Evolutionary conservation across 371 early-diverging fungal species (phyloP).

Genomic region (Rhizomucor pusillus): DNA sequence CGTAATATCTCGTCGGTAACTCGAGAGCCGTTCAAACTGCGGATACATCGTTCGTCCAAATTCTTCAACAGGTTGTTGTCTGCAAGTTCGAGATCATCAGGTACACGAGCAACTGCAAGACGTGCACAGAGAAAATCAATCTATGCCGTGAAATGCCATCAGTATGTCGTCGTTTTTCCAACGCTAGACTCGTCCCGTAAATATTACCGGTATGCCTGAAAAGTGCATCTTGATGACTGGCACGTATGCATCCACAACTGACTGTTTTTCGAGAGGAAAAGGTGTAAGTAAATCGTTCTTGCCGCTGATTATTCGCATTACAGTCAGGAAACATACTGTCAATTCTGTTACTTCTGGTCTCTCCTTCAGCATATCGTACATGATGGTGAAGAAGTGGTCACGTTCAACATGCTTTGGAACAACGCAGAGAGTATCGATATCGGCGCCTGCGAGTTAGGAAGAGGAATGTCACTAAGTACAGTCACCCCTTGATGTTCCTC

Average conservation of each 20-base stretch:
- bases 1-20: slow-evolving; percentile 98
- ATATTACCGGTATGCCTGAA: slow-evolving; percentile 80
- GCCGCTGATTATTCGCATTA: not conserved
- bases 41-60: slow-evolving; percentile 93
- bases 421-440: slow-evolving; percentile 99
- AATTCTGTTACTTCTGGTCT: slow-evolving; percentile 88
- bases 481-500: not conserved
- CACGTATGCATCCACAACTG: slow-evolving; percentile 95
- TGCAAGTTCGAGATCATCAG: slow-evolving; percentile 85
- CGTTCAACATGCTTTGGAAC: slow-evolving; percentile 93
- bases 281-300: not conserved
- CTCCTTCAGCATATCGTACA: slow-evolving; percentile 85
- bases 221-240: slow-evolving; percentile 98
- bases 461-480: not conserved
- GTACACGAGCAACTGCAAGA: slow-evolving; percentile 75
- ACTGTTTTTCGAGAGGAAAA: slow-evolving; percentile 16
- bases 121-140: slow-evolving; percentile 98
- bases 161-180: not conserved
- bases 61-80: slow-evolving; percentile 88
- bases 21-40: slow-evolving; percentile 97
- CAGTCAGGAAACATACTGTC: slow-evolving; percentile 50
- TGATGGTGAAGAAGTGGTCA: slow-evolving; percentile 94
- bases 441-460: slow-evolving; percentile 65
- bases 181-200: not conserved
- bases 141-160: slow-evolving; percentile 34